Evolutionary conservation across 768 basidiomycete species (phyloP), one percentile per base, ranked within the genome.

Genomic region (Russula ochroleuca): DNA sequence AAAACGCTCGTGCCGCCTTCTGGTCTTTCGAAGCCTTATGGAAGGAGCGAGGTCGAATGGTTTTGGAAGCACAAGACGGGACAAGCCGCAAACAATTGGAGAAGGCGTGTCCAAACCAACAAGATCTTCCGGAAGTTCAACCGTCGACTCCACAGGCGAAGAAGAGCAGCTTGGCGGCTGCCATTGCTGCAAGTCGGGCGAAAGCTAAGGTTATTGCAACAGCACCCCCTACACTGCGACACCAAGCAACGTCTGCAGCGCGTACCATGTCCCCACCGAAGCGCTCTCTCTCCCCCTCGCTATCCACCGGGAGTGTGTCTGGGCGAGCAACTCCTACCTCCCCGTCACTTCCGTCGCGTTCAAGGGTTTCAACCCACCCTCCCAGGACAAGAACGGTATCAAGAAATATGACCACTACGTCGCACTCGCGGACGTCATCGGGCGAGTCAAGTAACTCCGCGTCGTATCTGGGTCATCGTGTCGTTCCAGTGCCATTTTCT

Each of bases 141-240:
- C 71, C 79, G 28, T 76, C 80, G 35, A 79, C 81, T 3, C 73
- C 78, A 3, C 82, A 83, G 58, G 73, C 74, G 58, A 94, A 93
- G 77, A 94, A 94, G 74, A 84, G 83, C 50, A 92, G 90, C 62
- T 79, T 94, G 60, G 87, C 90, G 45, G 90, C 93, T 10, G 85
- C 91, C 25, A 90, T 95, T 69, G 94, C 94, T 45, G 92, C 94
- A 23, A 94, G 90, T 72, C 83, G 93, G 25, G 91, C 88, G 17
- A 95, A 92, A 72, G 90, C 91, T 17, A 92, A 86, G 70, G 87
- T 84, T 23, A 91, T 91, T 64, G 90, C 92, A 2, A 86, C 80
- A 37, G 88, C 90, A 10, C 92, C 92, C 21, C 92, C 92, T 4
- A 82, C 83, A 56, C 78, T 91, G 54, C 81, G 87, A 57, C 92